Conservation (phyloP, 345 rosid genomes). For the Anacardium occidentale region DNA sequence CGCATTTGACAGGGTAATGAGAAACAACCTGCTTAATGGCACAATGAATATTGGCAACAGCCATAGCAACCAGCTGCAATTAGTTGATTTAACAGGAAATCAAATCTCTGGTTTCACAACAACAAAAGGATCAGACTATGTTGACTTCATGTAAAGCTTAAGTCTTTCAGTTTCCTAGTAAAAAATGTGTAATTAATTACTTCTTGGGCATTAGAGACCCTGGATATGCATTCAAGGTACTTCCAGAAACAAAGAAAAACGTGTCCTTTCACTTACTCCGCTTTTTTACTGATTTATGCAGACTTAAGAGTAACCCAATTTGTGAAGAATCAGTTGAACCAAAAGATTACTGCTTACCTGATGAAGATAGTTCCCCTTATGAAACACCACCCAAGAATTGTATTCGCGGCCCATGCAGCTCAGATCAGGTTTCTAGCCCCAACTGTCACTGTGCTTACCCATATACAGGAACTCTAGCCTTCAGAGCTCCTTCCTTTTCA, state of each 20-base stretch:
- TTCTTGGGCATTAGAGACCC: not conserved
- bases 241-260: not conserved
- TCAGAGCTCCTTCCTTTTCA: constrained; percentile 73
- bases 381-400: constrained; percentile 51
- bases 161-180: not conserved
- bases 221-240: not conserved
- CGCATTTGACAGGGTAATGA: constrained; percentile 43
- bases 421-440: constrained; percentile 49
- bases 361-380: constrained; percentile 28
- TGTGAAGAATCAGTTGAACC: constrained; percentile 43
- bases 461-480: constrained; percentile 52
- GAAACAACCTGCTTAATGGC: constrained; percentile 47
- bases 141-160: constrained; percentile 50
- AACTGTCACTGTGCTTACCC: constrained; percentile 64
- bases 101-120: constrained; percentile 27
- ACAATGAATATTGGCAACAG: constrained; percentile 51
- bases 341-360: constrained; percentile 40
- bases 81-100: constrained; percentile 59
- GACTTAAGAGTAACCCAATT: constrained; percentile 64
- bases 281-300: constrained; percentile 31
- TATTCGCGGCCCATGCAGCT: constrained; percentile 30
- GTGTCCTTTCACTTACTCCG: not conserved
- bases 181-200: not conserved
- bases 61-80: constrained; percentile 42
- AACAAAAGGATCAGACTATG: constrained; percentile 6